Conservation (phyloP, 768 basidiomycete species). For the Lactarius tabidus region DNA sequence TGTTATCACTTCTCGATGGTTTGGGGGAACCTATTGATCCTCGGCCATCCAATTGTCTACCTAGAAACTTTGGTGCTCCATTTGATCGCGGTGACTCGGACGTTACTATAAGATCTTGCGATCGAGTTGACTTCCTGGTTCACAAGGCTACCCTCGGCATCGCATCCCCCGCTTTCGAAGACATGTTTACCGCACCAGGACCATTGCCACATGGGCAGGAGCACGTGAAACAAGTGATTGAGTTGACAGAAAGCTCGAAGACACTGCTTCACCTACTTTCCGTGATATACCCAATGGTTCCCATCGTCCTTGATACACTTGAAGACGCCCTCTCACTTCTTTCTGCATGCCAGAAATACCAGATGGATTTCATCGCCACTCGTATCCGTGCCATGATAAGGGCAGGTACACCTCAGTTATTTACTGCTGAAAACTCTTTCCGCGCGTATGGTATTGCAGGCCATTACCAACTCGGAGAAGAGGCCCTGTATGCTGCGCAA, state of each 20-base stretch:
- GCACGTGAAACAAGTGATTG: not conserved
- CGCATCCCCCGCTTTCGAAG: slow-evolving; percentile 55
- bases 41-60: not conserved
- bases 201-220: not conserved
- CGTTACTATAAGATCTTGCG: slow-evolving; percentile 52
- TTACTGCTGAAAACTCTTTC: not conserved
- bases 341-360: slow-evolving; percentile 15
- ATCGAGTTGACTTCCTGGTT: slow-evolving; percentile 48
- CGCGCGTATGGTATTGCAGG: slow-evolving; percentile 11
- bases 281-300: not conserved
- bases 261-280: slow-evolving; percentile 5
- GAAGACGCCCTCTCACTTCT: slow-evolving; percentile 7
- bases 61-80: slow-evolving; percentile 5
- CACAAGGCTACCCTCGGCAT: slow-evolving; percentile 52
- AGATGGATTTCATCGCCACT: slow-evolving; percentile 2
- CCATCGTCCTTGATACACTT: not conserved
- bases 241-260: slow-evolving; percentile 6
- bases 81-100: slow-evolving; percentile 31
- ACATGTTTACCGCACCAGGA: slow-evolving; percentile 40
- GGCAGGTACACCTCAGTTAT: not conserved
- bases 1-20: not conserved
- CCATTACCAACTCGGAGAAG: slow-evolving; percentile 7
- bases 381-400: not conserved
- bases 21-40: not conserved
- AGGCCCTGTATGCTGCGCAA: not conserved